Base-by-base conservation (phyloP, 345 rosid species). In the Moricandia moricandioides region DNA sequence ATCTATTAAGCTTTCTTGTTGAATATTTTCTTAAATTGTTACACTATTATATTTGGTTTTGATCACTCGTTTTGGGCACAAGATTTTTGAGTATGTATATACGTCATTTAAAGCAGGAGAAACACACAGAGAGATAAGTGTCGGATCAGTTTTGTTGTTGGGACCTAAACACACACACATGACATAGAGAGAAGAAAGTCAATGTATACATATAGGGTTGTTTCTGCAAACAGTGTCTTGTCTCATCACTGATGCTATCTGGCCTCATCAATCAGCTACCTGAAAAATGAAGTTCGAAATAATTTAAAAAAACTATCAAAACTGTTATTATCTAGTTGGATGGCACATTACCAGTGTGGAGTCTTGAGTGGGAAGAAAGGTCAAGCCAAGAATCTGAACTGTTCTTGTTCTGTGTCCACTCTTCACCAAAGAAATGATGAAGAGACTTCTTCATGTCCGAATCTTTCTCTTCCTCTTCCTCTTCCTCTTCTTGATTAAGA, bases 381-480 rank as follows among this genome's bases (percentile, higher is more conserved):
- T 74, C 83, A 82, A 86, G 71, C 82, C 82, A 79, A 73, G 82
- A 73, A 68, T 84, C 88, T 7, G 87, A 72, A 66, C 24, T 70
- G 62, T 39, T 72, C 77, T 78, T 75, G 77, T 80, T 86, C 72
- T 84, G 82, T 4, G 86, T 79, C 84, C 86, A 78, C 70, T 75
- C 82, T 5, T 85, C 86, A 63, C 88, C 93, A 14, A 92, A 85
- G 82, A 90, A 92, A 17, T 88, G 96, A 78, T 90, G 96, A 61
- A 90, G 76, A 51, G 89, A 87, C 78, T 88, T 92, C 66, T 80
- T 86, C 10, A 84, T 75, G 56, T 85, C 86, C 1, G 74, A 57
- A 71, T 71, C 80, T 39, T 75, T 73, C 55, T 86, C 88, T 3
- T 77, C 77, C n/a, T n/a, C n/a, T 27, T 27, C 29, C 29, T 27